A percentile compares a stretch with the other conserved stretches of the same genome.
Evolutionary conservation across 106 monocot genomes (phyloP).

Genomic region (Dendrobium huoshanense): DNA sequence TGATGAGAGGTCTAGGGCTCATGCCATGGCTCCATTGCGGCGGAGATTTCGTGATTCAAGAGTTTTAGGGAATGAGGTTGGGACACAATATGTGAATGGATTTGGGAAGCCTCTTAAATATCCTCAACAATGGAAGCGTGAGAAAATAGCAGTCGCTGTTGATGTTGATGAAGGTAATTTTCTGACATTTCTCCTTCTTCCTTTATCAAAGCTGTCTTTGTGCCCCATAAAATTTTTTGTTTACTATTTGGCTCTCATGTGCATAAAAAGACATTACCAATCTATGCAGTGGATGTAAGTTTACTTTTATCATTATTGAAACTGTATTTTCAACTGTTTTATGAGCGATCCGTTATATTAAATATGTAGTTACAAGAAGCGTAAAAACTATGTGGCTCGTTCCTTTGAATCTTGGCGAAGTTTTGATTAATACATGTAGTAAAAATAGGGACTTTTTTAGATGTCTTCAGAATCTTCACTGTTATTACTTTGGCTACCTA

Average conservation of each 20-base stretch:
- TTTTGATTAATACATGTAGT: not conserved
- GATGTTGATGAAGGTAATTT: constrained; percentile 10
- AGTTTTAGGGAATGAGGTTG: not conserved
- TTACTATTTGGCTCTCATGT: not conserved
- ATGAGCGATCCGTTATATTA: not conserved
- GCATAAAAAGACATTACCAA: not conserved
- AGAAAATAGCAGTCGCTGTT: constrained; percentile 3
- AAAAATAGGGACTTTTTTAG: not conserved
- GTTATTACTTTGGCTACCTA: not conserved
- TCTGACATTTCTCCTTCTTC: not conserved
- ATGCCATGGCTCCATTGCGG: constrained; percentile 2
- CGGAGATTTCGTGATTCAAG: not conserved
- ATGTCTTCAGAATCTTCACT: not conserved
- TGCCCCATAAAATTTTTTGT: not conserved
- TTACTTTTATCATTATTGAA: not conserved
- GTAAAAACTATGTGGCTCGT: not conserved
- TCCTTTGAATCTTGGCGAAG: not conserved
- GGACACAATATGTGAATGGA: not conserved
- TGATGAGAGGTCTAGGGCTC: not conserved
- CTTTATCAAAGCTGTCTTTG: not conserved
- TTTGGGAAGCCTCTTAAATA: not conserved
- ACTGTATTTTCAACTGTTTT: not conserved
- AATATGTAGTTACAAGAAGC: not conserved
- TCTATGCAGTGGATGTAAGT: not conserved
- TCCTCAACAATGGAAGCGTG: not conserved